Evolutionary conservation across 2,329 filamentous ascomycete genomes (phyloP).

Genomic region (Bipolaris cookei): DNA sequence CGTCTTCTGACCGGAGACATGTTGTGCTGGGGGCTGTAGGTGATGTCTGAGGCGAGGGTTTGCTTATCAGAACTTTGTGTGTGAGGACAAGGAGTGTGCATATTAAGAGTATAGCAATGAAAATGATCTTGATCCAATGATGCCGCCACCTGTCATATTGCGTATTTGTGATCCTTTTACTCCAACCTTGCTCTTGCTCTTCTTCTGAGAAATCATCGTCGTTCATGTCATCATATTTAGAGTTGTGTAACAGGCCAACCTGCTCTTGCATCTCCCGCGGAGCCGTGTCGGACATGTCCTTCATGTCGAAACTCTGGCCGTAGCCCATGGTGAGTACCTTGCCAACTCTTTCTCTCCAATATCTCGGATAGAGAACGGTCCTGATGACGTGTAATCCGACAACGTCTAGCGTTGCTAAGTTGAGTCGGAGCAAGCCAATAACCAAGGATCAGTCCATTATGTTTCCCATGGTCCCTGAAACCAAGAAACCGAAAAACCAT

Average conservation of each 20-base stretch:
- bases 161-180: constrained; percentile 2
- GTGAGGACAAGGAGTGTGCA: constrained; percentile 14
- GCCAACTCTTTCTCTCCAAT: neutral
- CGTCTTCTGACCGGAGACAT: constrained; percentile 32
- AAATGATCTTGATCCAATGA: constrained; percentile 19
- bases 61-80: neutral
- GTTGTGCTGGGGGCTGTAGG: neutral
- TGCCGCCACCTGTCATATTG: constrained; percentile 3
- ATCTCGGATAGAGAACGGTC: neutral
- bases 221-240: constrained; percentile 12
- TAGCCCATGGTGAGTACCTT: neutral
- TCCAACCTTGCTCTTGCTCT: constrained; percentile 20
- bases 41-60: neutral
- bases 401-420: constrained; percentile 1
- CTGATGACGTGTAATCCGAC: neutral
- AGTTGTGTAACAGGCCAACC: constrained; percentile 26
- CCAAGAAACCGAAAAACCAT: neutral
- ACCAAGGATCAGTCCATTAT: neutral
- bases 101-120: constrained; percentile 18
- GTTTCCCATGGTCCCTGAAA: neutral
- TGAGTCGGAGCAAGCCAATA: neutral
- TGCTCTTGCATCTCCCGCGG: constrained; percentile 22
- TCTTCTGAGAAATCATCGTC: constrained; percentile 10
- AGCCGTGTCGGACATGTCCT: constrained; percentile 9
- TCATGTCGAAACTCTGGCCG: constrained; percentile 15